Conservation (phyloP, 108 stramenopile genomes). For the Cyclotella baltica region DNA sequence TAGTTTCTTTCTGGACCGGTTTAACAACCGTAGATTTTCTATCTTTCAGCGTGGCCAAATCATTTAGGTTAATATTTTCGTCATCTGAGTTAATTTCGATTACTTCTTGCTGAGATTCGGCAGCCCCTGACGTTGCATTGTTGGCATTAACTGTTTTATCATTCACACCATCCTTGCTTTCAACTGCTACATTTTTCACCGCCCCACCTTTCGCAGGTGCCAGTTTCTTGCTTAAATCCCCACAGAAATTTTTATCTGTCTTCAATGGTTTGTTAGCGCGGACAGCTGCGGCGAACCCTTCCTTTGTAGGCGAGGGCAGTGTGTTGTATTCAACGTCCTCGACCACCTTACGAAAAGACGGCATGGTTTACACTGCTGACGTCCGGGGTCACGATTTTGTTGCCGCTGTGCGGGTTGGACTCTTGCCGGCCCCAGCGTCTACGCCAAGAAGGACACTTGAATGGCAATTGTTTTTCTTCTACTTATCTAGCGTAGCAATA, state of each 20-base stretch:
- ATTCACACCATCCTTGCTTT: background rate
- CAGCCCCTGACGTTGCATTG: background rate
- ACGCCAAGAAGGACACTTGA: too few species aligned
- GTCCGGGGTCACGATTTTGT: too few species aligned
- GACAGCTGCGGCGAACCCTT: background rate
- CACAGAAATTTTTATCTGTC: background rate
- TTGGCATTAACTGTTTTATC: background rate
- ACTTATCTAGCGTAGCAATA: too few species aligned
- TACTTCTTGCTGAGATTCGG: background rate
- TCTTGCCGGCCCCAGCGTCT: too few species aligned
- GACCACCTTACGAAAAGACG: constrained; percentile 8
- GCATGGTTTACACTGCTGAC: background rate
- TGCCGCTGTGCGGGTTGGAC: too few species aligned
- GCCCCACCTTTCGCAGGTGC: background rate
- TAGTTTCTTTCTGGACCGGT: background rate
- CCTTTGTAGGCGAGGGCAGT: constrained; percentile 1
- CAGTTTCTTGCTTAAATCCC: background rate
- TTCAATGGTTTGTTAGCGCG: background rate
- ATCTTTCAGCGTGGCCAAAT: constrained; percentile 8
- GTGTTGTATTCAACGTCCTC: constrained; percentile 3
- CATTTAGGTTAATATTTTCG: background rate
- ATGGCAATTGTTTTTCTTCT: too few species aligned
- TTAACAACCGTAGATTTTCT: background rate
- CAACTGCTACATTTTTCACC: background rate
- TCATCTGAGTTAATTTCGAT: constrained; percentile 2